Evolutionary conservation across 2,329 filamentous ascomycete genomes (phyloP).

Genomic region (Botrytis pseudocinerea): DNA sequence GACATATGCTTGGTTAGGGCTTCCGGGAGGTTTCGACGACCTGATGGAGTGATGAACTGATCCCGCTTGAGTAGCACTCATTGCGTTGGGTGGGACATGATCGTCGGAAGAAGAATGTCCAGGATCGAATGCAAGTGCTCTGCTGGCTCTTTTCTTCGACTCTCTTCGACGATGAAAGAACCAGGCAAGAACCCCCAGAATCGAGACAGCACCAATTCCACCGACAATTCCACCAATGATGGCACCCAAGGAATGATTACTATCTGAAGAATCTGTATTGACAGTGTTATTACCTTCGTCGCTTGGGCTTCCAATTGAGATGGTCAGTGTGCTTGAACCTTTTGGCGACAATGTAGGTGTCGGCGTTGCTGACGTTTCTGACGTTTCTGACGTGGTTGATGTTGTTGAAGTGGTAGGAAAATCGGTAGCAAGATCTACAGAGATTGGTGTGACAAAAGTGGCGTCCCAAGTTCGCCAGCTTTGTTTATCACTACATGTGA

Average conservation of each 20-base stretch:
- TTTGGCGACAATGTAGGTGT: too few species aligned
- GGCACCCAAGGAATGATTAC: not conserved
- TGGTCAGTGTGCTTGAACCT: not conserved
- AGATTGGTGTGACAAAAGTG: not conserved
- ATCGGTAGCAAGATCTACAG: not conserved
- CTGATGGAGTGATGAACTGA: not conserved
- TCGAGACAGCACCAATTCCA: not conserved
- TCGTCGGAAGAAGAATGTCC: not conserved
- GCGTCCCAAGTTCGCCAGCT: slow-evolving; percentile 3
- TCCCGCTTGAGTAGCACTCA: not conserved
- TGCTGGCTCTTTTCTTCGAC: not conserved
- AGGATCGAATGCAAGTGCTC: slow-evolving; percentile 17
- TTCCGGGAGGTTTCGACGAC: not conserved
- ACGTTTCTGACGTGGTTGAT: too few species aligned
- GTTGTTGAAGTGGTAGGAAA: not conserved
- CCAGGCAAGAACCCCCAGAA: not conserved
- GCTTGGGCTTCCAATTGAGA: not conserved
- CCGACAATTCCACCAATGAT: slow-evolving; percentile 1
- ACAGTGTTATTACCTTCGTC: not conserved
- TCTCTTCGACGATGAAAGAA: not conserved
- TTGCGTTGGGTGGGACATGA: not conserved
- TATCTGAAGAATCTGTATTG: not conserved
- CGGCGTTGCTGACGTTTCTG: not conserved
- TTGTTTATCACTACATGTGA: slow-evolving; percentile 1
- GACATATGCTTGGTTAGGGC: not conserved